Conservation (phyloP, 352 stramenopile genomes). For the Aphanomyces euteiches region DNA sequence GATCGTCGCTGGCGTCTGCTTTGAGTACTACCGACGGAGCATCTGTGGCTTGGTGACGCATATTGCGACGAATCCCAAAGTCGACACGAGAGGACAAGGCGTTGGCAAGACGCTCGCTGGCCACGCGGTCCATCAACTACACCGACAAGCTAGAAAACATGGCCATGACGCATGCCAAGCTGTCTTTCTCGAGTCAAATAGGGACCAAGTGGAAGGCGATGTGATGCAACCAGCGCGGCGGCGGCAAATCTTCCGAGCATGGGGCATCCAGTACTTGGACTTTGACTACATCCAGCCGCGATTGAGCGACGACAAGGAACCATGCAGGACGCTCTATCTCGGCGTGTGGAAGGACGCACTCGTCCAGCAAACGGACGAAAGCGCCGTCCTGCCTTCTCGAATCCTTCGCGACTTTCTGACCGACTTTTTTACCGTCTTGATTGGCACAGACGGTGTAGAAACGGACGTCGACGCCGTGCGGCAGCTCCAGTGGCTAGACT, state of each 20-base stretch:
- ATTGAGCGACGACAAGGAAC: not conserved
- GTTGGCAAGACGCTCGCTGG: not conserved
- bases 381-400: not conserved
- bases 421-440: slow-evolving; percentile 28
- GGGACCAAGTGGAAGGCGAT: slow-evolving; percentile 11
- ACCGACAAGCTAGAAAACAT: not conserved
- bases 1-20: slow-evolving; percentile 25
- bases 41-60: slow-evolving; percentile 29
- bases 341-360: slow-evolving; percentile 11
- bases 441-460: slow-evolving; percentile 13
- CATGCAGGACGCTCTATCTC: slow-evolving; percentile 14
- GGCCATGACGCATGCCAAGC: not conserved
- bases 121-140: not conserved
- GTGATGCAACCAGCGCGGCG: slow-evolving; percentile 18
- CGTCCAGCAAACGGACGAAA: not conserved
- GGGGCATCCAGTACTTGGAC: slow-evolving; percentile 8
- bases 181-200: slow-evolving; percentile 28
- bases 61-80: slow-evolving; percentile 13
- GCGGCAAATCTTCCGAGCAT: not conserved
- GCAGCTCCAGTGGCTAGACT: too few relatives aligned
- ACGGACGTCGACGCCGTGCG: slow-evolving; percentile 11
- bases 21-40: slow-evolving; percentile 22
- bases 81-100: slow-evolving; percentile 3
- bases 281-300: slow-evolving; percentile 23
- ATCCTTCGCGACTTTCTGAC: slow-evolving; percentile 9